Base-by-base conservation (phyloP, 306 rosid species). In the Oemleria cerasiformis region DNA sequence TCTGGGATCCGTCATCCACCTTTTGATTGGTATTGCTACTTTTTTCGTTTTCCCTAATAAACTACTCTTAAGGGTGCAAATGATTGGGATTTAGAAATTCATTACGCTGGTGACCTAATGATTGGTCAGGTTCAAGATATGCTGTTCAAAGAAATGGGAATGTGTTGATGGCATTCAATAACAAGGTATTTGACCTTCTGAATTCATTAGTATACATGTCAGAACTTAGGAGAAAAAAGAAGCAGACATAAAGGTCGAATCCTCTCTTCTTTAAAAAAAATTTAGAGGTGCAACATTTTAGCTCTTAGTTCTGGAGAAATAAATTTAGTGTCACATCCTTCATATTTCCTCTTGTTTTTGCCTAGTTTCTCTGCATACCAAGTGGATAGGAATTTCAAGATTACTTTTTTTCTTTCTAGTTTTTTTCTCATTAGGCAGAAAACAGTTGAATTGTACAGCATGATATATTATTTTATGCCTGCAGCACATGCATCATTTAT, bases 71-170 rank as follows among this genome's bases (percentile, higher is more conserved):
- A 60, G 69, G 44, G 50, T 53, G 72, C 58, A 69, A 63, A 61
- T 76, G 67, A 72, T 77, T 76, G 70, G 58, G 70, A 75, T 50
- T 73, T 75, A 53, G 76, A 79, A 44, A 34, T 75, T 86, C 69
- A 66, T 64, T 68, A 79, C 19, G 44, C 79, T 80, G 65, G 59
- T 72, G 55, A 73, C 71, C 20, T 68, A 72, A 40, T 69, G 69
- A 69, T 83, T 87, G 82, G 72, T 67, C 86, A 94, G 99, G 99
- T 67, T 94, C 99, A 76, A 88, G 99, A 88, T 91, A 91, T 84
- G 99, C 97, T 53, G 88, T 94, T 74, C 97, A 91, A 86, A 94
- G 97, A 86, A 85, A 87, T 79, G 97, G 99, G 74, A 91, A 89
- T 78, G 88, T 89, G 69, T 78, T 91, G 77, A 91, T 94, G 96